A percentile compares a stretch with the other conserved stretches of the same genome.
These are phyloP conservation scores for Cutaneotrichosporon mucoides DNA, from an alignment of 1,284 basidiomycete species.

Conservation along the genomic window DNA sequence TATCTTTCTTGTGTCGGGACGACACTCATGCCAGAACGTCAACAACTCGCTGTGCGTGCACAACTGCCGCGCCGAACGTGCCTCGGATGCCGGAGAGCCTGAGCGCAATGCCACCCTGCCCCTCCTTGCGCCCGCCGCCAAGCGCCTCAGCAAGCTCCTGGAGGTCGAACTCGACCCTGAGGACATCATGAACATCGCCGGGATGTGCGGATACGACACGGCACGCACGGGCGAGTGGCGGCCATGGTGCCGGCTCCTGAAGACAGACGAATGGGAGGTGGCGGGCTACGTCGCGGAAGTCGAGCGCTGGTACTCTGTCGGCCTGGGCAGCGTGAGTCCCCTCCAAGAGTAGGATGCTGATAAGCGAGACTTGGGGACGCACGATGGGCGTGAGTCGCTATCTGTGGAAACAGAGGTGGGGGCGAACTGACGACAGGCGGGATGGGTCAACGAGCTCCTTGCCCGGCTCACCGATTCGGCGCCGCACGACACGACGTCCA, in stretches of 20 bases:
- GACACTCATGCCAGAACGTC: slow-evolving; percentile 33
- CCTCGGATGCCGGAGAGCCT: slow-evolving; percentile 28
- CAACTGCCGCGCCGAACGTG: slow-evolving; percentile 59
- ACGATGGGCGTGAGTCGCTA: slow-evolving; percentile 24
- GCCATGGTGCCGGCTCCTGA: slow-evolving; percentile 68
- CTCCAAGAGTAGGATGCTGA: slow-evolving; percentile 1
- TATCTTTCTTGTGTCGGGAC: too few species aligned
- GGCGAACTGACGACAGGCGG: slow-evolving; percentile 52
- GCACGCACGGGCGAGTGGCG: slow-evolving; percentile 51
- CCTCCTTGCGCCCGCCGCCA: slow-evolving; percentile 2
- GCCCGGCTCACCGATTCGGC: slow-evolving; percentile 64
- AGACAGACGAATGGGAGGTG: slow-evolving; percentile 56
- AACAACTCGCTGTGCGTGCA: slow-evolving; percentile 72
- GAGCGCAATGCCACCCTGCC: neutral
- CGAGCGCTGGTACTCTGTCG: slow-evolving; percentile 65
- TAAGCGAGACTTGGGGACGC: slow-evolving; percentile 28
- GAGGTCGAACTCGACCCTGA: slow-evolving; percentile 55
- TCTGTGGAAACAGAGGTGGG: neutral
- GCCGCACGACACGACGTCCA: slow-evolving; percentile 66
- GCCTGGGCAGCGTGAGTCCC: slow-evolving; percentile 57
- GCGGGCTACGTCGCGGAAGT: slow-evolving; percentile 70
- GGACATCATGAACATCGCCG: slow-evolving; percentile 63
- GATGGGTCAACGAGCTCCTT: slow-evolving; percentile 77
- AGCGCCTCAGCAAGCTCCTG: slow-evolving; percentile 49
- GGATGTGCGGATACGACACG: slow-evolving; percentile 69